Evolutionary conservation across 768 basidiomycete species (phyloP), one percentile per base, ranked within the genome.

Genomic region (Tylopilus sp.): DNA sequence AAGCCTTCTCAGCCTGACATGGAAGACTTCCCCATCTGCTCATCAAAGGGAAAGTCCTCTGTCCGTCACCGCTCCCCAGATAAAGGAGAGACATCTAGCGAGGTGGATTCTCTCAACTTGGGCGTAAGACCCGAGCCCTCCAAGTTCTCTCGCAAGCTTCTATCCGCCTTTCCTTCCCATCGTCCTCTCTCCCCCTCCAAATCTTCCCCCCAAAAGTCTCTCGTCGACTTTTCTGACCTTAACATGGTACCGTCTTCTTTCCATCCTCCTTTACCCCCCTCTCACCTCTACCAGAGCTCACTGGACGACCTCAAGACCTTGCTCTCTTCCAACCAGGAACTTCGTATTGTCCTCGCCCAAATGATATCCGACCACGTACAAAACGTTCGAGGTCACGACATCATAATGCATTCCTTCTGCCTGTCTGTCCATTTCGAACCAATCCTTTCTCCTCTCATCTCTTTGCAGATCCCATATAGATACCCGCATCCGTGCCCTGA

Each of bases 331-430:
- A 61, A 69, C 44, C 59, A 51, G 21, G 33, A 33, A 1, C 43
- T 51, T 44, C 58, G 60, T n/a, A 42, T 40, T 25, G 35, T 58
- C 18, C 50, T 67, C 40, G 64, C 57, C 30, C 51, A 62, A 15
- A 33, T 60, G 41, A 66, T 73, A 18, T 52, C 57, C 7, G 53
- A 62, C 3, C 64, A 65, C 39, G 36, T 70, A 56, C 40, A 64
- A 18, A 58, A 55, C 30, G 40, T 52, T 4, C 51, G 52, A 8
- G 44, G 50, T 18, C 54, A 56, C 12, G 80, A 82, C 35, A 66
- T 79, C 17, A 52, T 71, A 7, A 47, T 70, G 2, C 66, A 79
- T n/a, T 73, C 79, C 25, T 58, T 60, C 3, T 66, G 73, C 50
- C 68, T 71, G 80, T 80, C 50, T 23, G 67, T 57, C 0, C 22